Evolutionary conservation across 495 filamentous ascomycete genomes (phyloP).

Genomic region (Tuber brumale): DNA sequence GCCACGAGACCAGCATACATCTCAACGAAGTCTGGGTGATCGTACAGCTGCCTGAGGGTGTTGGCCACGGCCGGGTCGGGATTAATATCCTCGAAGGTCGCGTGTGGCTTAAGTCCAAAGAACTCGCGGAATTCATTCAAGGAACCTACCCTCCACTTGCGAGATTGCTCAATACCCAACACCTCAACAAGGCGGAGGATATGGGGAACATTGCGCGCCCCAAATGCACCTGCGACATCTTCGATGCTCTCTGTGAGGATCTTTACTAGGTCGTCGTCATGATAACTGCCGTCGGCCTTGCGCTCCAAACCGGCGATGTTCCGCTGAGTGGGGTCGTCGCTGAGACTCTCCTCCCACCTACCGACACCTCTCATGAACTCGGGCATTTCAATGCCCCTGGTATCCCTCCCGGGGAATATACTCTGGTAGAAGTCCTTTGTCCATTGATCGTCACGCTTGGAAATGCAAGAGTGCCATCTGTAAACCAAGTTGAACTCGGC

Average conservation of each 20-base stretch:
- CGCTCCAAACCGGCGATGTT: conserved; percentile 60
- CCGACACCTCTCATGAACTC: conserved; percentile 56
- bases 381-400: conserved; percentile 47
- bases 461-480: conserved; percentile 74
- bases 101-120: conserved; percentile 67
- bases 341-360: conserved; percentile 55
- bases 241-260: conserved; percentile 62
- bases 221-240: conserved; percentile 57
- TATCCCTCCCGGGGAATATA: conserved; percentile 58
- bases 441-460: conserved; percentile 67
- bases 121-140: conserved; percentile 83
- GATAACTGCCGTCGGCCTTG: conserved; percentile 54
- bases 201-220: conserved; percentile 66
- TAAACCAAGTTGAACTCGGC: conserved; percentile 74
- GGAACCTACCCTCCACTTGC: conserved; percentile 73
- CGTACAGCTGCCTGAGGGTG: conserved; percentile 67
- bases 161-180: conserved; percentile 76
- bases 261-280: conserved; percentile 62
- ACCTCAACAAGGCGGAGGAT: conserved; percentile 72
- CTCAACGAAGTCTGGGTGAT: conserved; percentile 72
- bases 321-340: conserved; percentile 58
- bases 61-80: conserved; percentile 65
- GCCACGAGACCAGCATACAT: conserved; percentile 76
- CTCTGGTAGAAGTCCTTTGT: conserved; percentile 58
- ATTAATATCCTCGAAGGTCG: conserved; percentile 81